A percentile compares a stretch with the other conserved stretches of the same genome.
Conservation (phyloP, 371 early-diverging fungal genomes). For the Mucor lusitanicus region DNA sequence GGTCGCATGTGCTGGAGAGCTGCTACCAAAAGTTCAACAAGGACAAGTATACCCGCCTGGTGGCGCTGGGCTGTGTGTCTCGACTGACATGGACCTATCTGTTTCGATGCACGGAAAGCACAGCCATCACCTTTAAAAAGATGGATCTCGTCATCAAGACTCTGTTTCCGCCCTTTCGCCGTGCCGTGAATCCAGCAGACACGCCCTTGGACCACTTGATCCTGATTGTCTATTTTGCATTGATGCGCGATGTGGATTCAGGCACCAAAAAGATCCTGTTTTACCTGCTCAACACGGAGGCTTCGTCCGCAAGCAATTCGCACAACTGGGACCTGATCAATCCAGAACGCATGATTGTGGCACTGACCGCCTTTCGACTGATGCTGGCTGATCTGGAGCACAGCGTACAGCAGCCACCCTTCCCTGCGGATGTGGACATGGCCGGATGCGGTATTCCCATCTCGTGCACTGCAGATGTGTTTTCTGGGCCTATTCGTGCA, state of each 20-base stretch:
- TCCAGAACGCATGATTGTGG: conserved; percentile 81
- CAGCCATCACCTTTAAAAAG: conserved; percentile 56
- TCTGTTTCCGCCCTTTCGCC: conserved; percentile 69
- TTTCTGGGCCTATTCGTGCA: conserved; percentile 37
- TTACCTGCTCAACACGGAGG: conserved; percentile 66
- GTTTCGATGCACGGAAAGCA: conserved; percentile 82
- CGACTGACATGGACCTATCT: conserved; percentile 93
- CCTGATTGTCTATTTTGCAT: conserved; percentile 79
- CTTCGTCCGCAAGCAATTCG: conserved; percentile 39
- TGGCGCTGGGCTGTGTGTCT: conserved; percentile 78
- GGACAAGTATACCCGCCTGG: conserved; percentile 72
- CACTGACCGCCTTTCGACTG: conserved; percentile 70
- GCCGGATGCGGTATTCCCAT: conserved; percentile 35
- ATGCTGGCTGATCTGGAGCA: conserved; percentile 73
- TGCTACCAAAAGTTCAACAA: conserved; percentile 78
- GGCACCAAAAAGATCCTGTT: conserved; percentile 73
- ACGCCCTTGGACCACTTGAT: conserved; percentile 75
- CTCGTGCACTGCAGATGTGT: conserved; percentile 41
- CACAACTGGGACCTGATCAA: conserved; percentile 55
- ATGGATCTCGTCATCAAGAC: conserved; percentile 70
- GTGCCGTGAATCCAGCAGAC: conserved; percentile 73
- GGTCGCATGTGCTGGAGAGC: conserved; percentile 74
- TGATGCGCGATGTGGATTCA: conserved; percentile 80
- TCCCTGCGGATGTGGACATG: conserved; percentile 60
- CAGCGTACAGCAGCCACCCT: conserved; percentile 49